Evolutionary conservation across 805 yeast species (phyloP).

Genomic region (Maudiozyma bulderi): DNA sequence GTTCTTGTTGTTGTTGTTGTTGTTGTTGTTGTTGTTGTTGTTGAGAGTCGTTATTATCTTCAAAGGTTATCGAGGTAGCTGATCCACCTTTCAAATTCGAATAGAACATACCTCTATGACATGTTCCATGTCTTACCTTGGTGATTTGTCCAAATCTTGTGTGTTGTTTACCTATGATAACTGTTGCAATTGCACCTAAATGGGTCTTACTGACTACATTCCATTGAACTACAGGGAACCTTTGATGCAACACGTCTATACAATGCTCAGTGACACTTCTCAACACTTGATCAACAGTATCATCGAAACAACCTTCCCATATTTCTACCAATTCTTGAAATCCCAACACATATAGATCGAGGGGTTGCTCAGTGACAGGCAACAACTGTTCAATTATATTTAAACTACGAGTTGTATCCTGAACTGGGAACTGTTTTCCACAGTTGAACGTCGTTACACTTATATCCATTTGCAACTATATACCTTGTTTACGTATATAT

Average conservation of each 20-base stretch:
- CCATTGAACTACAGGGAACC: constrained; percentile 32
- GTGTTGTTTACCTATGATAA: constrained; percentile 38
- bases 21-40: constrained; percentile 21
- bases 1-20: constrained; percentile 17
- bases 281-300: constrained; percentile 31
- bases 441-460: constrained; percentile 43
- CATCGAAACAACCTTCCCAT: constrained; percentile 42
- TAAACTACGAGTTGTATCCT: constrained; percentile 9
- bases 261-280: constrained; percentile 30
- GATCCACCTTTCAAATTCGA: constrained; percentile 72
- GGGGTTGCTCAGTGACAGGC: constrained; percentile 22
- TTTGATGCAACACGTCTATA: constrained; percentile 27
- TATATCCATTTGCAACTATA: constrained; percentile 1
- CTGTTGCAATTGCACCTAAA: constrained; percentile 49
- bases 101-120: constrained; percentile 46
- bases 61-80: constrained; percentile 40
- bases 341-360: constrained; percentile 47
- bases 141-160: constrained; percentile 12
- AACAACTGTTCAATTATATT: constrained; percentile 10
- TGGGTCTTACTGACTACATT: constrained; percentile 36
- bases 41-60: constrained; percentile 13
- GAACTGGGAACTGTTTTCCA: constrained; percentile 37
- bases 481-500: too few species aligned
- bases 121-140: constrained; percentile 25
- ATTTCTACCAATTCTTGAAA: constrained; percentile 56